Conservation (phyloP, 148 eudicot species). For the Fagopyrum esculentum region DNA sequence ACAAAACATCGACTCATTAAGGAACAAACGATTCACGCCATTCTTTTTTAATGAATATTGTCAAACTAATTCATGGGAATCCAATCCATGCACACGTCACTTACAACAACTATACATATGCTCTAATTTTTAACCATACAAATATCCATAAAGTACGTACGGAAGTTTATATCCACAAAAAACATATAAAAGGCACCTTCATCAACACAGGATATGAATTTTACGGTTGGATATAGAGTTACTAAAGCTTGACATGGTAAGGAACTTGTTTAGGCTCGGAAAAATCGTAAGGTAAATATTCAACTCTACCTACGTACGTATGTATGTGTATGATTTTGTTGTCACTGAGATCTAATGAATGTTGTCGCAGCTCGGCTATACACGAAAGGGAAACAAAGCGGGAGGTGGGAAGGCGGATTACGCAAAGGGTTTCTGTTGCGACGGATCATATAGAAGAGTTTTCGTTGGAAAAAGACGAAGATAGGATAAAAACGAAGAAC, state of each 20-base stretch:
- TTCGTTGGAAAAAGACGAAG: neutral
- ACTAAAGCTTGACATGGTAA: slow-evolving; percentile 3
- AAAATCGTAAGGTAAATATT: neutral
- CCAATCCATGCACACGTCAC: neutral
- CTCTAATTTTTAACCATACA: neutral
- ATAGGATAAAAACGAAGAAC: neutral
- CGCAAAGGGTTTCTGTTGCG: neutral
- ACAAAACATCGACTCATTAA: neutral
- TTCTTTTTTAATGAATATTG: neutral
- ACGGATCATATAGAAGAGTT: neutral
- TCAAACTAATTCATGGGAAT: neutral
- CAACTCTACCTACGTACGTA: neutral
- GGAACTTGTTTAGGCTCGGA: neutral
- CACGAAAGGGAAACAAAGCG: neutral
- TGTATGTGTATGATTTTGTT: neutral
- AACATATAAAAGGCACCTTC: neutral
- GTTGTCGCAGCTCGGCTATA: neutral
- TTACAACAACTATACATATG: neutral
- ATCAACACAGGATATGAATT: neutral
- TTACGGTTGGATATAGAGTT: neutral
- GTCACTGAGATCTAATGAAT: neutral
- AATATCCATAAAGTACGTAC: neutral
- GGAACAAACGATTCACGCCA: neutral
- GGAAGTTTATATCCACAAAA: neutral
- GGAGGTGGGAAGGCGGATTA: neutral